These are phyloP conservation scores for Globisporangium solare DNA, from an alignment of 352 stramenopile genomes.

Conservation along the genomic window DNA sequence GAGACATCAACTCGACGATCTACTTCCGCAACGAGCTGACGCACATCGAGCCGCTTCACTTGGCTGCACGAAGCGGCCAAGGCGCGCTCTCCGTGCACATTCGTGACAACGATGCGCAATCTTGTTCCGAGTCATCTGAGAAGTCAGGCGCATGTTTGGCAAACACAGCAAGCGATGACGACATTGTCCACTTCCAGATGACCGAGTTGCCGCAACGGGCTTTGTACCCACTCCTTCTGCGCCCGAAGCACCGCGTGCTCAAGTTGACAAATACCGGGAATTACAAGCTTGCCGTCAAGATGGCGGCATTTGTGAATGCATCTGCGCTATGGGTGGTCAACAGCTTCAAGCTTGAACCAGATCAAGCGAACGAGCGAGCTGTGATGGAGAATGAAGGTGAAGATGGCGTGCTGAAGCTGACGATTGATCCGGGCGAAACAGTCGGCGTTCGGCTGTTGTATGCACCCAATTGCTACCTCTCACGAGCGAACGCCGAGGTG, in stretches of 20 bases:
- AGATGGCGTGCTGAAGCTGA: background rate
- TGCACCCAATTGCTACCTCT: constrained; percentile 21
- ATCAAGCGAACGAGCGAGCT: no score
- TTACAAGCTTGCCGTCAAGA: background rate
- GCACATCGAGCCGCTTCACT: constrained; percentile 43
- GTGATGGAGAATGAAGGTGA: no score
- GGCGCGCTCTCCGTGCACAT: constrained; percentile 24
- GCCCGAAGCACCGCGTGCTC: background rate
- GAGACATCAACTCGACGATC: constrained; percentile 23
- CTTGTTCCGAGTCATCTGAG: no score
- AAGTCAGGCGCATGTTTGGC: background rate
- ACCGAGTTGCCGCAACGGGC: background rate
- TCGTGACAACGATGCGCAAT: no score
- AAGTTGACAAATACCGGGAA: constrained; percentile 9
- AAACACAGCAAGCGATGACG: constrained; percentile 1
- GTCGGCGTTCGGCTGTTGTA: constrained; percentile 12
- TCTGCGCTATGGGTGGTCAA: background rate
- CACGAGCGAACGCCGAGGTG: constrained; percentile 19
- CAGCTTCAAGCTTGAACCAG: background rate
- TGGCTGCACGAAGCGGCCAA: constrained; percentile 38
- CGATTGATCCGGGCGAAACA: background rate
- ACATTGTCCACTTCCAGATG: constrained; percentile 3
- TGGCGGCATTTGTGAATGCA: background rate
- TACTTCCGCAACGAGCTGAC: constrained; percentile 66
- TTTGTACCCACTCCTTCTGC: background rate